Base-by-base conservation (phyloP, 129 eudicot genomes). In the Heracleum sosnowskyi region DNA sequence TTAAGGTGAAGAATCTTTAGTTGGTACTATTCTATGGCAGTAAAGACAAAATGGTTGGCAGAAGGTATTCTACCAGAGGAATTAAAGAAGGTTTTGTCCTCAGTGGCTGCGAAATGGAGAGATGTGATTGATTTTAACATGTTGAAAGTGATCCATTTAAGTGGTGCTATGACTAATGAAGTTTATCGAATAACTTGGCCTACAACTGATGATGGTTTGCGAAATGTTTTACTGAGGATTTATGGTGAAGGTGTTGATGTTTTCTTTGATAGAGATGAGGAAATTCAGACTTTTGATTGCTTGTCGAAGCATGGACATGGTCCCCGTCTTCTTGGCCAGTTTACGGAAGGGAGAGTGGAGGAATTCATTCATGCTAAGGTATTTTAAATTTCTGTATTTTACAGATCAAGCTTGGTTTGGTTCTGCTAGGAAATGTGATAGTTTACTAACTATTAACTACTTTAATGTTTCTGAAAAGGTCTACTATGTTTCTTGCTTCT, bases 301-400 rank as follows among this genome's bases (percentile, higher is more conserved):
- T 55, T 94, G 26, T 91, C 98, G 55, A 77, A 51, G 80, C 88
- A 84, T 11, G 97, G 89, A 37, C 79, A 89, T 51, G 98, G 98
- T 10, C 98, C 98, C 41, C 83, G 83, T 53, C 92, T 94, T 78
- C 90, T 89, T 49, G 92, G 85, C 3, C 90, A 68, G 47, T 91
- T 85, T 76, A 39, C 86, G 2, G 77, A 87, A 62, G 98, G 98
- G 44, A 83, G 98, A 18, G 89, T 94, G 37, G 98, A 94, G 84
- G 97, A 94, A 90, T 94, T 91, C 84, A 90, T 94, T 77, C 93
- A 90, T 81, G 97, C 98, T 29, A 83, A 88, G 89, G 98, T 93
- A 93, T 76, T 77, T 76, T 34, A 2, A 28, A 28, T 80, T 60
- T 45, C 17, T 31, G 62, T 34, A 17, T 69, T 31, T 18, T 66